Conservation (phyloP, 2,329 filamentous ascomycete genomes). For the Pseudocercospora crystallina region DNA sequence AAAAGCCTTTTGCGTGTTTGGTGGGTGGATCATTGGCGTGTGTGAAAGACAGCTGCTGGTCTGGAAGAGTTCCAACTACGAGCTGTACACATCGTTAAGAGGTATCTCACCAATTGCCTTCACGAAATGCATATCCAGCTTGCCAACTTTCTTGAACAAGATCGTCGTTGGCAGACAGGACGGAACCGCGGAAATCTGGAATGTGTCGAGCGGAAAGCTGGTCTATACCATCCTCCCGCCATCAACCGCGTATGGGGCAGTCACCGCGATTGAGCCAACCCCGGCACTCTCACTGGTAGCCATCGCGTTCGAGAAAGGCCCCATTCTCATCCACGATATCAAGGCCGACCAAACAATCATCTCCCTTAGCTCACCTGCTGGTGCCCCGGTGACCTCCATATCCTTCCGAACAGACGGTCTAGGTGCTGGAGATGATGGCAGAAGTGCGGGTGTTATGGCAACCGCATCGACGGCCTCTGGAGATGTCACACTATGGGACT, state of each 20-base stretch:
- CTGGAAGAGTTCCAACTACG: conserved; percentile 79
- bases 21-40: conserved; percentile 85
- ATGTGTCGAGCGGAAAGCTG: conserved; percentile 85
- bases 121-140: conserved; percentile 75
- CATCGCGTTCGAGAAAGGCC: conserved; percentile 79
- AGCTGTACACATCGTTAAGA: conserved; percentile 84
- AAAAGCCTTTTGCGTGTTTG: conserved; percentile 76
- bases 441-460: conserved; percentile 87
- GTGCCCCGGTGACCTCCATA: conserved; percentile 73
- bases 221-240: conserved; percentile 86
- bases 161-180: conserved; percentile 85
- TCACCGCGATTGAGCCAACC: conserved; percentile 83
- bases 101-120: conserved; percentile 62
- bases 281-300: conserved; percentile 83
- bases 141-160: conserved; percentile 97
- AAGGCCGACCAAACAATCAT: conserved; percentile 73
- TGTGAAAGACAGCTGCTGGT: conserved; percentile 76
- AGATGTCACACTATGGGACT: conserved; percentile 93
- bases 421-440: conserved; percentile 84
- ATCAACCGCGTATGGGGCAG: conserved; percentile 68
- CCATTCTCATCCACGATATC: conserved; percentile 78
- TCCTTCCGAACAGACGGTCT: conserved; percentile 86
- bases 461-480: conserved; percentile 77
- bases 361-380: conserved; percentile 53
- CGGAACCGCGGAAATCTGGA: conserved; percentile 95